phyloP scores from a whole-genome alignment of 768 basidiomycete species.

The Cubamyces lactineus region DNA sequence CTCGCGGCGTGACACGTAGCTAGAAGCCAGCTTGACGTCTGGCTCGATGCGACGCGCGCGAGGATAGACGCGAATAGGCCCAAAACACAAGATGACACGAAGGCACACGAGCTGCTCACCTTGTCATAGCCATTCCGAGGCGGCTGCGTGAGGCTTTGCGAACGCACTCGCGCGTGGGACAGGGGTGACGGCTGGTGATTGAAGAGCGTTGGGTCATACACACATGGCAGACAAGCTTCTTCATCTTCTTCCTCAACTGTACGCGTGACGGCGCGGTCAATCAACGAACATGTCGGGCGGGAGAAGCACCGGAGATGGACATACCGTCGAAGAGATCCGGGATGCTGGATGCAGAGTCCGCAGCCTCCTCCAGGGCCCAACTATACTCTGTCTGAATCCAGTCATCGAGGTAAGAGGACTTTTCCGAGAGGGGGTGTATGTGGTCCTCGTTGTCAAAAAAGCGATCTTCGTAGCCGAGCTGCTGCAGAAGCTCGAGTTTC shows the following conservation, averaged over 20 bases:
- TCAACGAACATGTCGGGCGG: neutral
- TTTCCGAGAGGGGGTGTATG: constrained; percentile 19
- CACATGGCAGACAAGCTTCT: constrained; percentile 24
- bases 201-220: constrained; percentile 31
- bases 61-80: constrained; percentile 2
- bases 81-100: neutral
- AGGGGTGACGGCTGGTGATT: constrained; percentile 2
- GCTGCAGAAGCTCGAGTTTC: constrained; percentile 29
- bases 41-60: neutral
- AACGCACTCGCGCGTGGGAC: constrained; percentile 7
- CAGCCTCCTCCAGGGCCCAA: constrained; percentile 26
- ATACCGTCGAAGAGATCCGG: constrained; percentile 22
- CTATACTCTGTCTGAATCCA: constrained; percentile 27
- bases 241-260: constrained; percentile 29
- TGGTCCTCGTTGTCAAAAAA: constrained; percentile 16
- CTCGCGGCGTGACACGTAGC: constrained; percentile 1
- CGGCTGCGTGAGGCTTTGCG: constrained; percentile 16
- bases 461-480: constrained; percentile 24
- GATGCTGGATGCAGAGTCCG: constrained; percentile 19
- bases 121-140: constrained; percentile 20
- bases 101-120: constrained; percentile 15
- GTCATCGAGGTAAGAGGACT: constrained; percentile 13
- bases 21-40: constrained; percentile 11
- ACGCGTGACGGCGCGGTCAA: constrained; percentile 9
- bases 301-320: neutral